These are phyloP conservation scores for Hyphopichia pseudoburtonii DNA, from an alignment of 1,139 yeast genomes.

Conservation along the genomic window DNA sequence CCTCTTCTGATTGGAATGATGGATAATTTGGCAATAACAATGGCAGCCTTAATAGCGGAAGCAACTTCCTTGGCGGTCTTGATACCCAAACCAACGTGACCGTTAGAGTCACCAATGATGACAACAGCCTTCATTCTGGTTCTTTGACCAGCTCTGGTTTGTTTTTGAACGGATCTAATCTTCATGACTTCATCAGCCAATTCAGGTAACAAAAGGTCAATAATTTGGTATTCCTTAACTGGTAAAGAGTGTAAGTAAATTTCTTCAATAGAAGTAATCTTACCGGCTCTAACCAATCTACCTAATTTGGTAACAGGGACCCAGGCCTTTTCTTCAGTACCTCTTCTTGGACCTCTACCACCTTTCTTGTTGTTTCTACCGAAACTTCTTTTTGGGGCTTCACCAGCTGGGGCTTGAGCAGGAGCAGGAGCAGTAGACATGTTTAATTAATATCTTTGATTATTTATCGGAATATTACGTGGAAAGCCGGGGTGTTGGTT, in stretches of 20 bases:
- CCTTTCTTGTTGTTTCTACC: constrained; percentile 53
- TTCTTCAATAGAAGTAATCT: constrained; percentile 95
- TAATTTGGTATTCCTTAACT: constrained; percentile 98
- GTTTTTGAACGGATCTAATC: constrained; percentile 99
- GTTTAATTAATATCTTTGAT: constrained; percentile 18
- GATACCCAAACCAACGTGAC: constrained; percentile 99
- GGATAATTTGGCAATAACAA: constrained; percentile 97
- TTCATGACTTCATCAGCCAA: constrained; percentile 99
- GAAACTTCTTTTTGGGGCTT: constrained; percentile 66
- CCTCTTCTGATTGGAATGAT: constrained; percentile 99
- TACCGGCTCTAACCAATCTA: constrained; percentile 99
- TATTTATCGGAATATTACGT: constrained; percentile 80
- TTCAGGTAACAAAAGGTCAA: constrained; percentile 93
- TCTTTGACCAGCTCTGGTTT: constrained; percentile 99
- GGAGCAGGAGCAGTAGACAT: constrained; percentile 63
- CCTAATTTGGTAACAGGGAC: constrained; percentile 99
- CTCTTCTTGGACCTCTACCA: constrained; percentile 65
- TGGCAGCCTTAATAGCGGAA: constrained; percentile 99
- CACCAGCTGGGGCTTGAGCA: constrained; percentile 23
- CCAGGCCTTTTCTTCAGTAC: constrained; percentile 98
- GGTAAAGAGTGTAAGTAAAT: constrained; percentile 99
- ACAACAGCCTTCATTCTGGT: constrained; percentile 99
- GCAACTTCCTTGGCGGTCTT: constrained; percentile 99
- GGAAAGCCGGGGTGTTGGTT: constrained; percentile 93
- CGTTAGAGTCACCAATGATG: constrained; percentile 99